Base-by-base conservation (phyloP, 495 filamentous ascomycete species). In the Podospora australis region DNA sequence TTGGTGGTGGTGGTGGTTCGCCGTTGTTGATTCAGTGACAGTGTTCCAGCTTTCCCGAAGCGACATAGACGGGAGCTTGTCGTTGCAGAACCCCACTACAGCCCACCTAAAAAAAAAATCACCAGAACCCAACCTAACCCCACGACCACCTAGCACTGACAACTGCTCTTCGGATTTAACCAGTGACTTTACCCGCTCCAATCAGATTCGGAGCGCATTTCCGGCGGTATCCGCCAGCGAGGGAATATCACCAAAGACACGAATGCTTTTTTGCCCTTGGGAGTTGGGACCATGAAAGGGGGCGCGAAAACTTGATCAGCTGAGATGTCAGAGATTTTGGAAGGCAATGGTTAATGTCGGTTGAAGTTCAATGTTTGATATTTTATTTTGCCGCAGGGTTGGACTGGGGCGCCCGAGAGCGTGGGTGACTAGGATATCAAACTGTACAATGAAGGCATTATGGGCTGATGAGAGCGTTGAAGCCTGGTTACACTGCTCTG, bases 141-240 rank as follows among this genome's bases (percentile, higher is more conserved):
- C 48, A 50, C 52, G 35, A 50, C 44, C 48, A 2, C 36, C 34
- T 45, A 7, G 52, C 47, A n/a, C 32, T 25, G 47, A 26, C 43
- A 42, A 14, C 21, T 43, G 40, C 40, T 24, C 20, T 3, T 26
- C 22, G n/a, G n/a, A 43, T 63, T 67, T 67, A 61, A 10, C 55
- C 64, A 57, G 45, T 13, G 8, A 54, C 53, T 65, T 67, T 67
- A 67, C 26, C 64, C 64, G 64, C 56, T 26, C 64, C 62, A 67
- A 67, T 67, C 55, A 63, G 2, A 13, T 13, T 2, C 11, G 34
- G 49, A 39, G 46, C 35, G 26, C 44, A 50, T 50, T 47, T 23
- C 56, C 48, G 49, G 34, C 21, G 50, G 53, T 56, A 55, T 58
- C 62, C 62, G 62, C 61, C 40, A 14, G 22, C 30, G 26, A 26